Base-by-base conservation (phyloP, 345 rosid species). In the Erysimum cheiranthoides region DNA sequence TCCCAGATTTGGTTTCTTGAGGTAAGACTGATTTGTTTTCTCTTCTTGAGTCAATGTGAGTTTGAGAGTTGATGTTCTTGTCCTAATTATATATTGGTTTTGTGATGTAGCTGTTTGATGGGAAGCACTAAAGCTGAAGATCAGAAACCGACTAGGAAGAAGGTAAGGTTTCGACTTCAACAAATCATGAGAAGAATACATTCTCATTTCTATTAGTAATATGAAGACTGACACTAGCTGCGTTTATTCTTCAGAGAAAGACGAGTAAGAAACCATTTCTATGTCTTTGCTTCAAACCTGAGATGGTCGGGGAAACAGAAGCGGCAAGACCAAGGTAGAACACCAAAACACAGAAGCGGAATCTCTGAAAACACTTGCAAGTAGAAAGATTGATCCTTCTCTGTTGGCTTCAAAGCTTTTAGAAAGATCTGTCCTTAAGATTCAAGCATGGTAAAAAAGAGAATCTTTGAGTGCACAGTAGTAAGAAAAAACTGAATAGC, bases 391-490 rank as follows among this genome's bases (percentile, higher is more conserved):
- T 27, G 61, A 50, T 47, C 54, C 68, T 49, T 75, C 45, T 67
- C 27, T 49, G 54, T 67, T 75, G 68, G 62, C 68, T 66, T 57
- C 52, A 58, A 66, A 57, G 67, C 61, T 60, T 51, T 38, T 60
- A 68, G 68, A 67, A 67, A 49, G 61, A 61, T 42, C 74, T 75
- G 74, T 68, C 74, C 74, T 60, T 32, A 6, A 6, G 69, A 59
- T 75, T 59, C 61, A 7, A 30, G 34, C 30, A 47, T 50, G 73
- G 68, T 66, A 68, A 52, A 28, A 28, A 50, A 5, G 21, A 13
- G 79, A 60, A 68, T 75, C 79, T 61, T 51, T 61, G 74, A 51
- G 79, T 76, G 74, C 69, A 76, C 70, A 76, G 64, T 61, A 61
- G 73, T 39, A 40, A 72, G n/a, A 28, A 9, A 35, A 61, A 50